Percentiles rank a stretch among this genome's conserved stretches.
Conservation (phyloP, 306 rosid species). For the Cucurbita moschata region DNA sequence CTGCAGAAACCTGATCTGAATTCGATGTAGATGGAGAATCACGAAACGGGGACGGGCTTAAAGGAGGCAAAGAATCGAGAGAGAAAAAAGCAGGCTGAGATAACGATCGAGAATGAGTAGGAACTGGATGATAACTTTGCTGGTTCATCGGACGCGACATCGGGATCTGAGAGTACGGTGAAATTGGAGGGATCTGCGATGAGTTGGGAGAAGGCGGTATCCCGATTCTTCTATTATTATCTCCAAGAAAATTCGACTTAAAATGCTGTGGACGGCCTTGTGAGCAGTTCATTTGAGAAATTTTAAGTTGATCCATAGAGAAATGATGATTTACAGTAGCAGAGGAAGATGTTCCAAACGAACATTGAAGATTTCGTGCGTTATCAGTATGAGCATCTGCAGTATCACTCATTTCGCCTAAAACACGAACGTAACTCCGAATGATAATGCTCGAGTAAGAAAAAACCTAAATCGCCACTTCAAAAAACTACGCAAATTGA, state of each 20-base stretch:
- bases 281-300: constrained; percentile 42
- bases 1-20: constrained; percentile 41
- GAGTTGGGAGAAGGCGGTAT: constrained; percentile 77
- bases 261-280: constrained; percentile 53
- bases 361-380: constrained; percentile 61
- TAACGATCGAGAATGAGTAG: constrained; percentile 70
- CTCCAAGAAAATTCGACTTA: constrained; percentile 30
- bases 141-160: constrained; percentile 38
- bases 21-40: constrained; percentile 49
- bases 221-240: constrained; percentile 32
- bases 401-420: constrained; percentile 46
- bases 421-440: neutral
- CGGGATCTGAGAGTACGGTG: constrained; percentile 89
- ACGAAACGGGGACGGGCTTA: constrained; percentile 66
- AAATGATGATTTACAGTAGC: constrained; percentile 37
- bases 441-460: neutral
- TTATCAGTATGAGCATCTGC: constrained; percentile 46
- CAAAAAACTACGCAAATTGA: neutral
- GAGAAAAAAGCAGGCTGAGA: constrained; percentile 74
- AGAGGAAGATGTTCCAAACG: constrained; percentile 49
- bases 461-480: neutral
- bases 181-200: constrained; percentile 79
- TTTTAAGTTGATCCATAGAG: constrained; percentile 49
- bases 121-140: constrained; percentile 33
- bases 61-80: constrained; percentile 67